Evolutionary conservation across 148 eudicot genomes (phyloP).

Genomic region (Cornus florida): DNA sequence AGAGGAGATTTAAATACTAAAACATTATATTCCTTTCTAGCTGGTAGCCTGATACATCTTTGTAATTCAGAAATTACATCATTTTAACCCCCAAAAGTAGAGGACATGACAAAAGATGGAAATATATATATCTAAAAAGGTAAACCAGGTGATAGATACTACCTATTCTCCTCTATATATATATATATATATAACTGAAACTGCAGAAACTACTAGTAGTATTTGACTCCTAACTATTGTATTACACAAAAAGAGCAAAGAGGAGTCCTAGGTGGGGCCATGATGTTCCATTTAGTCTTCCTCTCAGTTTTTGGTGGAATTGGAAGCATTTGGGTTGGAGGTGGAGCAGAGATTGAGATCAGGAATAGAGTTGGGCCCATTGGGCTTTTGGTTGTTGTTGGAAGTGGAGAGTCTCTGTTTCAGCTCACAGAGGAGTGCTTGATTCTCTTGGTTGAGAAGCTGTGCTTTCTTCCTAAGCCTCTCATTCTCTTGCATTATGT

Average conservation of each 20-base stretch:
- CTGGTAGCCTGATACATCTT: conserved; percentile 5
- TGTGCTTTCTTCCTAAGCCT: conserved; percentile 79
- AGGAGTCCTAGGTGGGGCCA: conserved; percentile 14
- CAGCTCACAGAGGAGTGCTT: conserved; percentile 67
- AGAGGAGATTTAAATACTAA: not conserved
- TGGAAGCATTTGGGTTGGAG: conserved; percentile 33
- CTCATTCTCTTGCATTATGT: conserved; percentile 93
- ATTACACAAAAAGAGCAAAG: not conserved
- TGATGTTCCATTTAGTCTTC: not conserved
- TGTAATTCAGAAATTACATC: conserved; percentile 14
- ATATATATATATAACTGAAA: not conserved
- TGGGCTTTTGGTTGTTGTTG: conserved; percentile 26
- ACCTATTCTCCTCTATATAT: not conserved
- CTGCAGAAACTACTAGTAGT: conserved; percentile 2
- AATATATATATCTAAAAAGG: not conserved
- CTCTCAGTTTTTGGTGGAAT: conserved; percentile 19
- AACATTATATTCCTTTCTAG: conserved; percentile 10
- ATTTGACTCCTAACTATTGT: not conserved
- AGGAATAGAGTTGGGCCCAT: conserved; percentile 29
- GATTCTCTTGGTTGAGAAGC: conserved; percentile 77
- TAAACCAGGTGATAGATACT: not conserved
- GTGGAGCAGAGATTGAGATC: conserved; percentile 34
- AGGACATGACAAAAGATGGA: not conserved
- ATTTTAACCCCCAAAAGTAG: conserved; percentile 9
- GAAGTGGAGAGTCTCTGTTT: conserved; percentile 41